These are phyloP conservation scores for Astrocystis sublimbata DNA, from an alignment of 495 filamentous ascomycete species.

Conservation along the genomic window DNA sequence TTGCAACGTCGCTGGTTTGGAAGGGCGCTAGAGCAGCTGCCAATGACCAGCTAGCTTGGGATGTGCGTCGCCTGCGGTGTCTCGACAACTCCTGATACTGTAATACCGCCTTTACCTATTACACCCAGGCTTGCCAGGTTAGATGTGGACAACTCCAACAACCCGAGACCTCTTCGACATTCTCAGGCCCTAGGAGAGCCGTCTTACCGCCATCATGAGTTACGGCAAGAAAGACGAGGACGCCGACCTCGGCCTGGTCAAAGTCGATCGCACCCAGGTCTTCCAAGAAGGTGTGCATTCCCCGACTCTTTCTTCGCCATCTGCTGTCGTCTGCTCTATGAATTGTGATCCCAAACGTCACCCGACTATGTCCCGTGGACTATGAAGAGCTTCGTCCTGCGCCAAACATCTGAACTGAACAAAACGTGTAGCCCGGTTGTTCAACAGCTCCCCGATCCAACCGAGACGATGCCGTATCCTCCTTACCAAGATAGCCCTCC, in stretches of 20 bases:
- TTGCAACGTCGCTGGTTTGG: conserved; percentile 37
- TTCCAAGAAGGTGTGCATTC: conserved; percentile 91
- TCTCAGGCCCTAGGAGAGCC: conserved; percentile 23
- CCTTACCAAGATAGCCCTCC: conserved; percentile 94
- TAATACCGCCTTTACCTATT: conserved; percentile 19
- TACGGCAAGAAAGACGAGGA: conserved; percentile 99
- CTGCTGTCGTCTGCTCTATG: too few relatives aligned
- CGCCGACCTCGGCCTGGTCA: conserved; percentile 86
- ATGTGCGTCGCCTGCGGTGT: conserved; percentile 26
- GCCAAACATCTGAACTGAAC: conserved; percentile 26
- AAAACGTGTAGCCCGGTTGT: conserved; percentile 76
- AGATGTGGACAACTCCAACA: conserved; percentile 21
- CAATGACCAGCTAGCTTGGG: conserved; percentile 13
- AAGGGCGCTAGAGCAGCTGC: conserved; percentile 12
- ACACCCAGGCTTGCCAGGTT: too few relatives aligned
- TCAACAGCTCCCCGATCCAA: conserved; percentile 94
- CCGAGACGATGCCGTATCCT: conserved; percentile 93
- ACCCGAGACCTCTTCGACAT: conserved; percentile 32
- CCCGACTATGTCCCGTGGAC: not conserved
- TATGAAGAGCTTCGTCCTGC: not conserved
- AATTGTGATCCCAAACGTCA: conserved; percentile 25
- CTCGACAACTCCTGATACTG: conserved; percentile 22
- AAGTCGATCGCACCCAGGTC: conserved; percentile 95
- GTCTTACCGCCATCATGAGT: conserved; percentile 65
- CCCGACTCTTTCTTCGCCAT: too few relatives aligned